Percentiles rank a stretch among this genome's conserved stretches.
Evolutionary conservation across 225 moss, liverwort and hornwort species (phyloP).

Genomic region (Lunularia cruciata): DNA sequence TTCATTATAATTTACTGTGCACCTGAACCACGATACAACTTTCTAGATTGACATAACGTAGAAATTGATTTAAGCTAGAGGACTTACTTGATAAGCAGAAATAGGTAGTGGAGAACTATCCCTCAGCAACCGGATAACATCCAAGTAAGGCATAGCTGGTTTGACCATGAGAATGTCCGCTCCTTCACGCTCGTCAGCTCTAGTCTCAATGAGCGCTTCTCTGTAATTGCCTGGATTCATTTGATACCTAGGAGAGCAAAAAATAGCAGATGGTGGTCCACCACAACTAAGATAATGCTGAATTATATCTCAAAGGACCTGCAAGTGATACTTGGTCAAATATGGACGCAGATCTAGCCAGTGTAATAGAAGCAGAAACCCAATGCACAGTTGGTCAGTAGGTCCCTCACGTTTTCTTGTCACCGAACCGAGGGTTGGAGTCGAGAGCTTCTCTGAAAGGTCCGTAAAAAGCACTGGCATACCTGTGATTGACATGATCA

Average conservation of each 20-base stretch:
- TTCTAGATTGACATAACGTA: neutral
- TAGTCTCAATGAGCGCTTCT: conserved; percentile 91
- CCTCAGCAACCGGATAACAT: conserved; percentile 84
- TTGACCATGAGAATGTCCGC: conserved; percentile 99
- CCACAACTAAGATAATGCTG: neutral
- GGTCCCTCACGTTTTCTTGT: conserved; percentile 83
- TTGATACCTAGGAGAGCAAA: conserved; percentile 65
- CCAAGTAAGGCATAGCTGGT: conserved; percentile 96
- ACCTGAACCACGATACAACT: neutral
- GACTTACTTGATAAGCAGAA: conserved; percentile 84
- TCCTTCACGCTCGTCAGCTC: conserved; percentile 86
- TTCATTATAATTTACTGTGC: neutral
- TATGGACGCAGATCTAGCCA: neutral
- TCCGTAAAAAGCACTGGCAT: conserved; percentile 98
- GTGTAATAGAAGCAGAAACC: neutral
- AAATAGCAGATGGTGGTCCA: neutral
- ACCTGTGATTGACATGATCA: conserved; percentile 44
- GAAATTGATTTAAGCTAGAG: neutral
- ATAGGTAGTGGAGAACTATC: conserved; percentile 87
- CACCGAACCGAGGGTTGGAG: conserved; percentile 96
- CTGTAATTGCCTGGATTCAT: conserved; percentile 99
- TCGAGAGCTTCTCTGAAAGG: conserved; percentile 98
- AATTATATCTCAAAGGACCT: neutral
- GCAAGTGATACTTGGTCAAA: neutral
- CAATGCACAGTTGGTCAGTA: neutral